phyloP scores from a whole-genome alignment of 768 basidiomycete genomes.

The Sistotremastrum niveocremeum region DNA sequence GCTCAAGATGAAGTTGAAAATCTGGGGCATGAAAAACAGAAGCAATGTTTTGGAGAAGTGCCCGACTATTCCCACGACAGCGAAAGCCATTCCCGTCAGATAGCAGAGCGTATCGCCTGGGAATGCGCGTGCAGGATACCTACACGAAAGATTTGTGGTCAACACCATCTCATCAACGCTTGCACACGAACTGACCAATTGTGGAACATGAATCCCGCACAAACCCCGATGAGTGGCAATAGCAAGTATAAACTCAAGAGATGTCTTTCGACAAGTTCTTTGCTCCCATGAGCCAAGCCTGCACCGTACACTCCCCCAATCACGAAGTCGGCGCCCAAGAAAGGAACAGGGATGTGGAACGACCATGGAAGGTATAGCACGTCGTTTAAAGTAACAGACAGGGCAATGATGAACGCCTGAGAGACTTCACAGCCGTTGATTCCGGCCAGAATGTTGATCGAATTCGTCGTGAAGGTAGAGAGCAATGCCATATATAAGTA shows the following conservation, averaged over 20 bases:
- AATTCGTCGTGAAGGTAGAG: constrained; percentile 94
- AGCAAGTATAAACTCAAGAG: constrained; percentile 96
- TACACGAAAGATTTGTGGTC: constrained; percentile 17
- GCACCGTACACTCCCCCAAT: constrained; percentile 72
- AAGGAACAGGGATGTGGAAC: constrained; percentile 47
- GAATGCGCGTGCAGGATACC: constrained; percentile 93
- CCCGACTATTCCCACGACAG: constrained; percentile 92
- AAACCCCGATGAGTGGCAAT: constrained; percentile 87
- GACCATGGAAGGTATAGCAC: constrained; percentile 89
- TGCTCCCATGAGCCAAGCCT: constrained; percentile 76
- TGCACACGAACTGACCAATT: constrained; percentile 59
- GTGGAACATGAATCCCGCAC: constrained; percentile 81
- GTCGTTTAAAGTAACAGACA: constrained; percentile 87
- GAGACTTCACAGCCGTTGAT: constrained; percentile 94
- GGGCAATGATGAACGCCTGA: constrained; percentile 83
- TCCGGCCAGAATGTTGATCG: constrained; percentile 97
- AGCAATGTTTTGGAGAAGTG: constrained; percentile 96
- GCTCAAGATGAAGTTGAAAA: constrained; percentile 93
- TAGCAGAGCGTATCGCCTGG: constrained; percentile 98
- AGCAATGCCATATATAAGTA: constrained; percentile 94
- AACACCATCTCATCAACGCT: not conserved
- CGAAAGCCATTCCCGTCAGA: constrained; percentile 96
- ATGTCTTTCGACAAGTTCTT: constrained; percentile 82
- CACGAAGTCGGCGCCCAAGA: constrained; percentile 57
- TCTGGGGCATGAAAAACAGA: constrained; percentile 94